Evolutionary conservation across 345 rosid species (phyloP).

Genomic region (Sisymbrium altissimum): DNA sequence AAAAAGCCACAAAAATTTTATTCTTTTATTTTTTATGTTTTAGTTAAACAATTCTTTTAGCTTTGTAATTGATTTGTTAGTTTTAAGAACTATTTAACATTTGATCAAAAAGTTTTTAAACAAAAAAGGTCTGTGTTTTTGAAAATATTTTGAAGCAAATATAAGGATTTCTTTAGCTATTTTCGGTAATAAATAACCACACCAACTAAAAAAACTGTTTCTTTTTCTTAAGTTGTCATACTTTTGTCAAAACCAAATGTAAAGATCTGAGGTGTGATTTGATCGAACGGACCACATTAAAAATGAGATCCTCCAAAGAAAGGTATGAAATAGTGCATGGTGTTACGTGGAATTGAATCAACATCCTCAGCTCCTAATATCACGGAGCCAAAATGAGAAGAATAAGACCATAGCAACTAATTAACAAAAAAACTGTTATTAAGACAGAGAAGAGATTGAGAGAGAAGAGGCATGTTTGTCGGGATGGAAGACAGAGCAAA

Average conservation of each 20-base stretch:
- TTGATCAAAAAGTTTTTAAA: background rate
- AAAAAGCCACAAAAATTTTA: too few species aligned
- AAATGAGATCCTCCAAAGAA: background rate
- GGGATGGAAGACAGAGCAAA: conserved; percentile 29
- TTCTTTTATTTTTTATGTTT: background rate
- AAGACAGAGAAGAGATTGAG: conserved; percentile 10
- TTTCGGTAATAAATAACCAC: background rate
- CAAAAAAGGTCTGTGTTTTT: background rate
- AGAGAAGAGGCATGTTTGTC: conserved; percentile 34
- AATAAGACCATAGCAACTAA: conserved; percentile 15
- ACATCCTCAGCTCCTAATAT: conserved; percentile 5
- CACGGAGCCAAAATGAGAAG: conserved; percentile 24
- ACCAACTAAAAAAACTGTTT: background rate
- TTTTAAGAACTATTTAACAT: background rate
- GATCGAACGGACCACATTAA: background rate
- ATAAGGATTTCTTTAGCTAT: background rate
- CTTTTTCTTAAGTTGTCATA: background rate
- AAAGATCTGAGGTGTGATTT: background rate
- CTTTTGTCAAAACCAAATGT: background rate
- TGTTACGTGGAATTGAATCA: conserved; percentile 21
- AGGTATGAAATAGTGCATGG: conserved; percentile 5
- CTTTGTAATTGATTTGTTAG: background rate
- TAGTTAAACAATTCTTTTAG: background rate
- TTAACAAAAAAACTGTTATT: conserved; percentile 24
- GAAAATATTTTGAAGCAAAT: background rate